Evolutionary conservation across 768 basidiomycete genomes (phyloP).

Genomic region (Nidularia sp.): DNA sequence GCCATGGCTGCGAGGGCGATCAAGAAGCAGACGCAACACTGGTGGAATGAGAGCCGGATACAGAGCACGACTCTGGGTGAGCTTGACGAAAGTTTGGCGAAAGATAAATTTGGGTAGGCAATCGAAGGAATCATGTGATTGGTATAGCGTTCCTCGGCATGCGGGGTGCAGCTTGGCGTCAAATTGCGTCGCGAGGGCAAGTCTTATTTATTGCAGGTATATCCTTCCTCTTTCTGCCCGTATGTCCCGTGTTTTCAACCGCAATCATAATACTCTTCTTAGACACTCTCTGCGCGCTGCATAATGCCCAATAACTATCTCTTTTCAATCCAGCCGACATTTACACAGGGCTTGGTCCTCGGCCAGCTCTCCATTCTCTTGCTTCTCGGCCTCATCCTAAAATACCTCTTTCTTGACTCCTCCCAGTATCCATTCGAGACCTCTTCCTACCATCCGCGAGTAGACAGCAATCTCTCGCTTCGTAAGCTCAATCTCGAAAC

Average conservation of each 20-base stretch:
- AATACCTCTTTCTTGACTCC: constrained; percentile 93
- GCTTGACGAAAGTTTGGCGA: too few relatives aligned
- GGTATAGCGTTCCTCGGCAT: too few relatives aligned
- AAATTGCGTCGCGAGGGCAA: too few relatives aligned
- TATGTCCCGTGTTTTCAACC: too few relatives aligned
- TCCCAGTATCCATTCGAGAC: constrained; percentile 51
- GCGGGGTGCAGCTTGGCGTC: too few relatives aligned
- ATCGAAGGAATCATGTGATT: too few relatives aligned
- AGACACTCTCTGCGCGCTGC: not conserved
- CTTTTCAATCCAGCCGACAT: constrained; percentile 78
- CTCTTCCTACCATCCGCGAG: constrained; percentile 55
- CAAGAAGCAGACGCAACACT: not conserved
- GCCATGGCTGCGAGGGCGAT: too few relatives aligned
- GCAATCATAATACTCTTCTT: too few relatives aligned
- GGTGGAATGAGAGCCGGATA: not conserved
- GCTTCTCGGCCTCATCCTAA: constrained; percentile 76
- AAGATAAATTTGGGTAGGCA: too few relatives aligned
- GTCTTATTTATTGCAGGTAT: too few relatives aligned
- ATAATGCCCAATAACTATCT: constrained; percentile 55
- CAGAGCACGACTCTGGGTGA: too few relatives aligned
- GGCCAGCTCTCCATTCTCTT: constrained; percentile 88
- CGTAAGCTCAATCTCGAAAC: constrained; percentile 27
- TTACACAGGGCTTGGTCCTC: constrained; percentile 91
- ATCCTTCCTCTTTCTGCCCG: too few relatives aligned
- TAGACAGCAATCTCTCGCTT: constrained; percentile 41